These are phyloP conservation scores for Chlorociboria aeruginascens DNA, from an alignment of 495 filamentous ascomycete genomes.

Conservation along the genomic window DNA sequence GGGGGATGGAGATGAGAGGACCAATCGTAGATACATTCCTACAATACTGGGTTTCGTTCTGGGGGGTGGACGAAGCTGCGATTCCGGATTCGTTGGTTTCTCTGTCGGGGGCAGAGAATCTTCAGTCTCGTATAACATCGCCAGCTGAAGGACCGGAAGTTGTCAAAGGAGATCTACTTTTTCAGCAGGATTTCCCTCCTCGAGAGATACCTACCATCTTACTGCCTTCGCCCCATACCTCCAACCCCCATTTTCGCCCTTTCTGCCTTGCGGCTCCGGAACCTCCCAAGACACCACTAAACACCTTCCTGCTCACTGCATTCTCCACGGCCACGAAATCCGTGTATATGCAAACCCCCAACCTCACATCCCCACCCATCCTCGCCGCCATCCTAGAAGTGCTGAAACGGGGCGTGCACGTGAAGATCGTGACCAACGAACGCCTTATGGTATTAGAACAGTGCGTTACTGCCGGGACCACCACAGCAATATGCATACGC, in stretches of 20 bases:
- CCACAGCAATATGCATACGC: slow-evolving; percentile 36
- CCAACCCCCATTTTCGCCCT: slow-evolving; percentile 43
- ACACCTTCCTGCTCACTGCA: slow-evolving; percentile 44
- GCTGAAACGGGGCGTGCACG: slow-evolving; percentile 45
- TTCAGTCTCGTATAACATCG: not conserved
- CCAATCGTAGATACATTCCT: slow-evolving; percentile 40
- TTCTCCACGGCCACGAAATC: slow-evolving; percentile 34
- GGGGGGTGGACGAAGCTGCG: slow-evolving; percentile 29
- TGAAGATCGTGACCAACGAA: slow-evolving; percentile 49
- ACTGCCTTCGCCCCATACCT: slow-evolving; percentile 57
- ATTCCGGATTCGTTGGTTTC: not conserved
- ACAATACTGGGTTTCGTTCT: slow-evolving; percentile 44
- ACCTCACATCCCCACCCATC: slow-evolving; percentile 49
- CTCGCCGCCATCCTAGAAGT: slow-evolving; percentile 40
- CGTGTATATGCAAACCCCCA: slow-evolving; percentile 61
- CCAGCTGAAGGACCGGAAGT: not conserved
- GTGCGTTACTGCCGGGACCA: slow-evolving; percentile 55
- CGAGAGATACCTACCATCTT: slow-evolving; percentile 33
- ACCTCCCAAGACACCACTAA: slow-evolving; percentile 53
- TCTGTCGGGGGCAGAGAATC: not conserved
- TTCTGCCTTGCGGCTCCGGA: slow-evolving; percentile 26
- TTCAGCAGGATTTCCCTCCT: not conserved
- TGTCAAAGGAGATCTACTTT: not conserved
- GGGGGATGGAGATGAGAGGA: slow-evolving; percentile 48
- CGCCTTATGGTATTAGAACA: slow-evolving; percentile 65